Evolutionary conservation across 2,329 filamentous ascomycete species (phyloP).

Genomic region (Ophiosphaerella narmari): DNA sequence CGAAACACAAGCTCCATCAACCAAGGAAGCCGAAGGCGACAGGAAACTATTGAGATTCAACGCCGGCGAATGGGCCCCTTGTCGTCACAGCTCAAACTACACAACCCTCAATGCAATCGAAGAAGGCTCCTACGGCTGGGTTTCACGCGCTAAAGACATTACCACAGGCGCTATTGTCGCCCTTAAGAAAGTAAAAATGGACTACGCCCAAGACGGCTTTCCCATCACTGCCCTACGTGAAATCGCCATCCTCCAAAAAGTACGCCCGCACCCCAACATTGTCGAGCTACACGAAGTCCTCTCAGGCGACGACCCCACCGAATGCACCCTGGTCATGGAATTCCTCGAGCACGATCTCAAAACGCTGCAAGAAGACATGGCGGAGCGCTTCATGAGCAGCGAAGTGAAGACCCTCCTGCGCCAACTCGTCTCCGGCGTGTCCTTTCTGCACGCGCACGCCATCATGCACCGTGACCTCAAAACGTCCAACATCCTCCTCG

Average conservation of each 20-base stretch:
- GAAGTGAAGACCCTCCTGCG: constrained; percentile 89
- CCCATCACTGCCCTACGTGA: constrained; percentile 92
- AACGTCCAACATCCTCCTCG: constrained; percentile 71
- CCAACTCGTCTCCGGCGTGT: constrained; percentile 79
- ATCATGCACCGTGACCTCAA: constrained; percentile 65
- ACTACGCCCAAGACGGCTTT: constrained; percentile 73
- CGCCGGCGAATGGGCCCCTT: constrained; percentile 68
- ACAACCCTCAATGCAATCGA: constrained; percentile 96
- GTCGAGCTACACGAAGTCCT: constrained; percentile 84
- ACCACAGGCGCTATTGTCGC: constrained; percentile 81
- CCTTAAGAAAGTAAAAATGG: constrained; percentile 91
- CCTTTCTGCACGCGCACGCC: constrained; percentile 86
- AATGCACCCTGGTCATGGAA: constrained; percentile 93
- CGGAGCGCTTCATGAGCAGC: constrained; percentile 87
- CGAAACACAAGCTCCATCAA: constrained; percentile 20
- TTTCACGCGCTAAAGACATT: constrained; percentile 79
- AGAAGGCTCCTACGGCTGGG: constrained; percentile 94
- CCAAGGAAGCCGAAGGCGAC: constrained; percentile 34
- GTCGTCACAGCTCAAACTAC: constrained; percentile 82
- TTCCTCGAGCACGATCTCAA: constrained; percentile 98
- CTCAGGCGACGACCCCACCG: constrained; percentile 67
- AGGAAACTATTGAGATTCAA: constrained; percentile 74
- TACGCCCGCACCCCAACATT: constrained; percentile 74
- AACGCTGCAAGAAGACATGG: constrained; percentile 89
- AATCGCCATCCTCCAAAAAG: constrained; percentile 86